Conservation (phyloP, 2,329 filamentous ascomycete species). For the Colletotrichum sp. region DNA sequence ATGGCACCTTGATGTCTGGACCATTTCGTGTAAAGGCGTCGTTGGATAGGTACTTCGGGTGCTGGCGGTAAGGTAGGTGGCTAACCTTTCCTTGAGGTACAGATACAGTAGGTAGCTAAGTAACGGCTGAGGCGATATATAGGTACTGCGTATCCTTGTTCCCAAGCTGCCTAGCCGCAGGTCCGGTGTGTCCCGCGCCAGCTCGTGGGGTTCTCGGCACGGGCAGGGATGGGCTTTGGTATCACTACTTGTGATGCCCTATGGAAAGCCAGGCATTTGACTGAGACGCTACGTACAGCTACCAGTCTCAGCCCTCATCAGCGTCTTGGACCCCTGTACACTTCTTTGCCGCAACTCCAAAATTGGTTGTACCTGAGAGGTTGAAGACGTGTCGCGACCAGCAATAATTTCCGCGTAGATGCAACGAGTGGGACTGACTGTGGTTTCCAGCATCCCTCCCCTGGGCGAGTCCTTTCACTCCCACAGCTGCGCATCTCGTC, state of each 20-base stretch:
- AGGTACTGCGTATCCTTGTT: neutral
- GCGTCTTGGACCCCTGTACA: neutral
- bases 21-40: neutral
- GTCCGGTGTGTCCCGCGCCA: neutral
- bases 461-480: neutral
- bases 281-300: neutral
- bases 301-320: neutral
- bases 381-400: neutral
- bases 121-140: neutral
- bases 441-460: neutral
- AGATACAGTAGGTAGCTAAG: neutral
- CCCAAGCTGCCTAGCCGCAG: neutral
- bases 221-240: neutral
- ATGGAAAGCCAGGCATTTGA: neutral
- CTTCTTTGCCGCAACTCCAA: neutral
- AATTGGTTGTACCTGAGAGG: neutral
- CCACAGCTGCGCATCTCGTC: neutral
- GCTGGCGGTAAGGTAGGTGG: neutral
- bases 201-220: neutral
- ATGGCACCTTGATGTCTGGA: neutral
- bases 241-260: neutral
- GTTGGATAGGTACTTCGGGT: neutral
- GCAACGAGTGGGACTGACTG: neutral
- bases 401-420: slow-evolving; percentile 1
- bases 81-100: no score